A percentile compares a stretch with the other conserved stretches of the same genome.
phyloP scores from a whole-genome alignment of 2,329 filamentous ascomycete species.

The Hypoxylon sp. region DNA sequence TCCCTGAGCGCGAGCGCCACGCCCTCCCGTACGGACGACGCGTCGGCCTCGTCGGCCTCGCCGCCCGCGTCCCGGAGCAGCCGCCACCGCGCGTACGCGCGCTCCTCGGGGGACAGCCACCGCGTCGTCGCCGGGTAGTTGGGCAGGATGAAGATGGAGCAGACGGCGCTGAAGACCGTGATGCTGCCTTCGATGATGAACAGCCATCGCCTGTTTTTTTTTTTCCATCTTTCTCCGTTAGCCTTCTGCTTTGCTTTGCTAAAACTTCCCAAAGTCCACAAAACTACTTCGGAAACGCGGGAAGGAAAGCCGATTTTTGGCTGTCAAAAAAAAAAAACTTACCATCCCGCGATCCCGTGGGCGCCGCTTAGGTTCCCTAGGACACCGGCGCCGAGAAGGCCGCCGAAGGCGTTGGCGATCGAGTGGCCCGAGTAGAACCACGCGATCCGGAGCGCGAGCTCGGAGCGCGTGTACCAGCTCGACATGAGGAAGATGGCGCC shows the following conservation, averaged over 20 bases:
- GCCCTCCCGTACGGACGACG: slow-evolving; percentile 57
- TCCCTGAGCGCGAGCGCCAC: slow-evolving; percentile 62
- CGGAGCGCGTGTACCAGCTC: slow-evolving; percentile 58
- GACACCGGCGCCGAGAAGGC: slow-evolving; percentile 63
- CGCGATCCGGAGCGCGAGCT: slow-evolving; percentile 60
- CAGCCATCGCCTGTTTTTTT: slow-evolving; percentile 50
- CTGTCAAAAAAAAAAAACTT: too few species aligned
- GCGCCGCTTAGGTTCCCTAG: slow-evolving; percentile 56
- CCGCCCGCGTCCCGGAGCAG: slow-evolving; percentile 62
- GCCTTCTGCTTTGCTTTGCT: too few species aligned
- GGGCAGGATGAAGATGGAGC: slow-evolving; percentile 57
- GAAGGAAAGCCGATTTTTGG: too few species aligned
- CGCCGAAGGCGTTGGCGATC: slow-evolving; percentile 64
- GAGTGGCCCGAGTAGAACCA: slow-evolving; percentile 61
- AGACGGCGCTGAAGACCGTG: slow-evolving; percentile 53
- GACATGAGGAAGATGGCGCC: slow-evolving; percentile 61
- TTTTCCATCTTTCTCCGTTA: too few species aligned
- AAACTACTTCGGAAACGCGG: too few species aligned
- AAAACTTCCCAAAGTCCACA: too few species aligned
- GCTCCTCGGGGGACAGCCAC: slow-evolving; percentile 65
- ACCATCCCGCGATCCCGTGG: slow-evolving; percentile 56
- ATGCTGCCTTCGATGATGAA: slow-evolving; percentile 58
- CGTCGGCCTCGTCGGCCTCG: slow-evolving; percentile 56
- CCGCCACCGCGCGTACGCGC: slow-evolving; percentile 64
- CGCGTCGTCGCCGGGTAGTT: slow-evolving; percentile 65